Conservation (phyloP, 495 filamentous ascomycete species). For the Thermochaetoides thermophila region DNA sequence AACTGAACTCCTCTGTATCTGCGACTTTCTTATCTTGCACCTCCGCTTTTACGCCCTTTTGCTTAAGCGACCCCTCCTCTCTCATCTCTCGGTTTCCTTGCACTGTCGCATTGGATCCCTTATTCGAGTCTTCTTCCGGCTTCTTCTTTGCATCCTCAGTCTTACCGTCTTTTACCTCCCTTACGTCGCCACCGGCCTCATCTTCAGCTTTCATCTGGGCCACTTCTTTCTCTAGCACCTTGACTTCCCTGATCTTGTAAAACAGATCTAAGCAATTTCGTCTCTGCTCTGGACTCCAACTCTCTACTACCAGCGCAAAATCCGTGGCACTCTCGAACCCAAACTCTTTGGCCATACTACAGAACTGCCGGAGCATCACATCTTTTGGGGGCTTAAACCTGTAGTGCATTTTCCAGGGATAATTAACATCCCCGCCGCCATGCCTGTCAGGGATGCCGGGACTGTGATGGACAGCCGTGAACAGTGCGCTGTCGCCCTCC, state of each 20-base stretch:
- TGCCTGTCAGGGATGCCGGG: not conserved
- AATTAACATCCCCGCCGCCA: conserved; percentile 1
- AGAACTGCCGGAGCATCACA: conserved; percentile 74
- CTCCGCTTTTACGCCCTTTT: no score
- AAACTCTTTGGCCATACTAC: conserved; percentile 69
- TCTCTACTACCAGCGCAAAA: conserved; percentile 87
- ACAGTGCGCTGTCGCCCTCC: conserved; percentile 15
- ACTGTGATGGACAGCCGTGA: conserved; percentile 7
- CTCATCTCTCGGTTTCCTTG: no score
- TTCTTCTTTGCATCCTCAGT: conserved; percentile 3
- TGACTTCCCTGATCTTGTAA: conserved; percentile 42
- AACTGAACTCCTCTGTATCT: not conserved
- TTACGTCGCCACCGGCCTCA: conserved; percentile 1
- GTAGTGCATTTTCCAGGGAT: conserved; percentile 34
- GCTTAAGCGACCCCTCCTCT: no score
- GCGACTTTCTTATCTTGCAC: no score
- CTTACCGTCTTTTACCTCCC: not conserved
- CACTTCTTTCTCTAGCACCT: conserved; percentile 15
- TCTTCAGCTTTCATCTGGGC: conserved; percentile 7
- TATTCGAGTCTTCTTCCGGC: conserved; percentile 1
- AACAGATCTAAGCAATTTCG: conserved; percentile 68
- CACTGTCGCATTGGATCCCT: no score
- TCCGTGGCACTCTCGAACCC: conserved; percentile 64
- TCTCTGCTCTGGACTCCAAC: conserved; percentile 79
- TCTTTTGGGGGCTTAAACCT: conserved; percentile 60